These are phyloP conservation scores for Amesomyces nigricolor DNA, from an alignment of 2,329 filamentous ascomycete genomes.

Conservation along the genomic window DNA sequence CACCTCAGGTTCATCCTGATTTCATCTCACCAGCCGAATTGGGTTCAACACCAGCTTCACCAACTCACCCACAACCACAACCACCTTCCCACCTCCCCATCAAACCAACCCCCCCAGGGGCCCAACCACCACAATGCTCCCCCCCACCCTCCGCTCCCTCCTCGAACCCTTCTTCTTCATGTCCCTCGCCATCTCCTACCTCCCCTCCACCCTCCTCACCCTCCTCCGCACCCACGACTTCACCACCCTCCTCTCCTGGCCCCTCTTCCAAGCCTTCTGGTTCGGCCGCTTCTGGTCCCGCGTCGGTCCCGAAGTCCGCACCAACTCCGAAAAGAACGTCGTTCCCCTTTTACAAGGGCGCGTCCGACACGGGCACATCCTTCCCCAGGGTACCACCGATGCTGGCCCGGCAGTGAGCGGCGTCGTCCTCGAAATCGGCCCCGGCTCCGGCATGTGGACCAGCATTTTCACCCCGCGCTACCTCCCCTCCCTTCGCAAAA, in stretches of 20 bases:
- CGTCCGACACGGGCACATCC: conserved; percentile 34
- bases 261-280: conserved; percentile 44
- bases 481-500: conserved; percentile 33
- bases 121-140: not conserved
- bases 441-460: conserved; percentile 57
- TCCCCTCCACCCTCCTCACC: conserved; percentile 45
- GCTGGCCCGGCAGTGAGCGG: no score
- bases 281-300: conserved; percentile 57
- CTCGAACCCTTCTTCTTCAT: conserved; percentile 51
- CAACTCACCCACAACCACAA: not conserved
- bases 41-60: not conserved
- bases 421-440: conserved; percentile 56
- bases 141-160: conserved; percentile 29
- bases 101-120: not conserved
- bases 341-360: conserved; percentile 51
- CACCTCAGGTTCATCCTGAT: not conserved
- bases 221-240: conserved; percentile 36
- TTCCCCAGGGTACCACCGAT: no score
- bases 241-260: conserved; percentile 37
- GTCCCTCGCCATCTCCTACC: conserved; percentile 39
- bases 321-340: conserved; percentile 39
- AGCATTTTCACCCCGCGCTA: conserved; percentile 39
- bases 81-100: not conserved
- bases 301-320: conserved; percentile 46
- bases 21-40: not conserved